These are phyloP conservation scores for Aspergillus indologenus DNA, from an alignment of 495 filamentous ascomycete genomes.

Conservation along the genomic window DNA sequence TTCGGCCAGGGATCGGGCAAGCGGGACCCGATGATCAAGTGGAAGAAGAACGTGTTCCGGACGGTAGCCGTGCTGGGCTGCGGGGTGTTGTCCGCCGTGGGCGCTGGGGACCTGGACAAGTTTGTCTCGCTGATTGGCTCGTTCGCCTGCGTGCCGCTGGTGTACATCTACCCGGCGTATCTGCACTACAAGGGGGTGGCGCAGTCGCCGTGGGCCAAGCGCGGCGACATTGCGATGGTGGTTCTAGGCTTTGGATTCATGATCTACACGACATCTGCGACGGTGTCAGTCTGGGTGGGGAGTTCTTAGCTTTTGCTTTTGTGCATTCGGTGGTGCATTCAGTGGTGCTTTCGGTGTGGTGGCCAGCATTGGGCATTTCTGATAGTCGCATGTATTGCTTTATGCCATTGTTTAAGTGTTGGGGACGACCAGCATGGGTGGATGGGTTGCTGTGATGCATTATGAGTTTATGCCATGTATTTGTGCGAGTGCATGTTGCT, in stretches of 20 bases:
- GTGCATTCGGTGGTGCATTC: no score
- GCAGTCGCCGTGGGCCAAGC: slow-evolving; percentile 39
- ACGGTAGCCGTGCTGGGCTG: slow-evolving; percentile 77
- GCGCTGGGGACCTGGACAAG: slow-evolving; percentile 85
- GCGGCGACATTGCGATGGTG: slow-evolving; percentile 54
- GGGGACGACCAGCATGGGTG: not conserved
- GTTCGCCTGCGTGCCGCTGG: slow-evolving; percentile 90
- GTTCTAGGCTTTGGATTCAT: slow-evolving; percentile 54
- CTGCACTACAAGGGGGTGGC: slow-evolving; percentile 61
- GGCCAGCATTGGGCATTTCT: no score
- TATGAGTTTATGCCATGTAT: not conserved
- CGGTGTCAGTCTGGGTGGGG: slow-evolving; percentile 36
- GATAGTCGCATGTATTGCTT: not conserved
- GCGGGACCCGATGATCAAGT: slow-evolving; percentile 85
- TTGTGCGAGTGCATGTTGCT: not conserved
- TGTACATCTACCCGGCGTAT: slow-evolving; percentile 85
- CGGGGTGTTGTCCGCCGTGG: slow-evolving; percentile 77
- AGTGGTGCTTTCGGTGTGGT: no score
- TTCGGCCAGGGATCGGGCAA: slow-evolving; percentile 76
- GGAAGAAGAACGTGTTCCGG: slow-evolving; percentile 91
- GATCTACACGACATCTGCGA: slow-evolving; percentile 60
- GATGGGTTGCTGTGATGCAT: not conserved
- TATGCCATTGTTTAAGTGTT: not conserved
- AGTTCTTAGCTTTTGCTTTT: not conserved
- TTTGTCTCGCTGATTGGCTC: slow-evolving; percentile 90